Conservation (phyloP, 441 rosid species). For the Dalechampia spathulata region DNA sequence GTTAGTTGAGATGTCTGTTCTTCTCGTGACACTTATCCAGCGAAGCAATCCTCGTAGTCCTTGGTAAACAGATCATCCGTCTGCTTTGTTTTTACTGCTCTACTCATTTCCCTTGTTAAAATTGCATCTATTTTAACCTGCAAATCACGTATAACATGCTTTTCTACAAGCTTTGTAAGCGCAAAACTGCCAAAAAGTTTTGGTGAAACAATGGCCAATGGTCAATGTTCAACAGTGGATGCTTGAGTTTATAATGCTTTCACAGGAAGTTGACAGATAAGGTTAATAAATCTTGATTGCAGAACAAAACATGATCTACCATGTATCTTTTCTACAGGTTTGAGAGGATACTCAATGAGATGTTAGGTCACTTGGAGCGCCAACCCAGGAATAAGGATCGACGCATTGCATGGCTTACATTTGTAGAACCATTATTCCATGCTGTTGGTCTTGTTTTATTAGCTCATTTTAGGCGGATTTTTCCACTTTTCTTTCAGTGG, state of each 20-base stretch:
- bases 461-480: slow-evolving; percentile 70
- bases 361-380: slow-evolving; percentile 85
- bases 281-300: not conserved
- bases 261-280: not conserved
- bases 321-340: slow-evolving; percentile 35
- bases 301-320: too few relatives aligned
- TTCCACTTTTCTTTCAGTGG: slow-evolving; percentile 80
- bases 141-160: not conserved
- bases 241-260: not conserved
- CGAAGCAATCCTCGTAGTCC: slow-evolving; percentile 61
- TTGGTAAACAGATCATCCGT: slow-evolving; percentile 36
- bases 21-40: slow-evolving; percentile 47
- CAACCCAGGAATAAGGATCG: slow-evolving; percentile 77
- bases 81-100: not conserved
- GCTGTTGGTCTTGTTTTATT: slow-evolving; percentile 59
- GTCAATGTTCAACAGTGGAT: not conserved
- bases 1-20: slow-evolving; percentile 75
- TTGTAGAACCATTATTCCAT: slow-evolving; percentile 55
- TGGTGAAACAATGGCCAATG: too few relatives aligned
- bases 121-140: not conserved
- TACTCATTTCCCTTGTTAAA: not conserved
- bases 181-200: not conserved
- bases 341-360: slow-evolving; percentile 73
- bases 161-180: not conserved
- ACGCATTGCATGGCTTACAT: slow-evolving; percentile 60